Evolutionary conservation across 768 basidiomycete species (phyloP).

Genomic region (Suillus ampliporus): DNA sequence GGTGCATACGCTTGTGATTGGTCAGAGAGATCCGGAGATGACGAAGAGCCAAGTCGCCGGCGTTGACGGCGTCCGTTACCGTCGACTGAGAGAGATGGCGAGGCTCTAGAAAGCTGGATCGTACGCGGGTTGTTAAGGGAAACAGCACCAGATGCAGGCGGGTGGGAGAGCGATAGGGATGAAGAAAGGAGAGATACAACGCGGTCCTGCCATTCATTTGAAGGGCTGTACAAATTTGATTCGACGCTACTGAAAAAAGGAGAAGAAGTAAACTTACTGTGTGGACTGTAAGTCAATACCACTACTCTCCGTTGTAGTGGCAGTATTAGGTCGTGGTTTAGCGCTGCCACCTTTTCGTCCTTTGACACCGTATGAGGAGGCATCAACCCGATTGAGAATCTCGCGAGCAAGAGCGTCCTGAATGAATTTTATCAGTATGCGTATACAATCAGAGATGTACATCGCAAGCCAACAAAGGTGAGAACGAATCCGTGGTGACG

Average conservation of each 20-base stretch:
- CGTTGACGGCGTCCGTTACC: constrained; percentile 53
- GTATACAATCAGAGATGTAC: background rate
- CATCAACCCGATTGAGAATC: constrained; percentile 82
- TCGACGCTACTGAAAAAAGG: constrained; percentile 7
- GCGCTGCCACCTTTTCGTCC: constrained; percentile 59
- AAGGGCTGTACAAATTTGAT: constrained; percentile 55
- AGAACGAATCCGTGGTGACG: background rate
- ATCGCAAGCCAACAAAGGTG: background rate
- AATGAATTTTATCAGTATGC: constrained; percentile 17
- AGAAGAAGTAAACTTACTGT: constrained; percentile 53
- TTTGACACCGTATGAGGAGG: constrained; percentile 77
- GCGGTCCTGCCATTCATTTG: constrained; percentile 84
- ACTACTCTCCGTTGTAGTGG: constrained; percentile 23
- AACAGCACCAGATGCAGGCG: background rate
- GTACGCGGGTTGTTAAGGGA: constrained; percentile 22
- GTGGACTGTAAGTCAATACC: constrained; percentile 56
- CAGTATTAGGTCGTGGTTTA: constrained; percentile 30
- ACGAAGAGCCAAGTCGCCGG: constrained; percentile 50
- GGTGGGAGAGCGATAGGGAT: constrained; percentile 22
- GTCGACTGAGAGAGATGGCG: constrained; percentile 22
- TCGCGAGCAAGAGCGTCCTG: constrained; percentile 82
- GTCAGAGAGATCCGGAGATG: constrained; percentile 22
- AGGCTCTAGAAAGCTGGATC: constrained; percentile 15
- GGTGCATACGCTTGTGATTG: constrained; percentile 15
- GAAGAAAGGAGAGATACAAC: constrained; percentile 43